Evolutionary conservation across 208 protist genomes (phyloP).

Genomic region (Trichomonas tenax): DNA sequence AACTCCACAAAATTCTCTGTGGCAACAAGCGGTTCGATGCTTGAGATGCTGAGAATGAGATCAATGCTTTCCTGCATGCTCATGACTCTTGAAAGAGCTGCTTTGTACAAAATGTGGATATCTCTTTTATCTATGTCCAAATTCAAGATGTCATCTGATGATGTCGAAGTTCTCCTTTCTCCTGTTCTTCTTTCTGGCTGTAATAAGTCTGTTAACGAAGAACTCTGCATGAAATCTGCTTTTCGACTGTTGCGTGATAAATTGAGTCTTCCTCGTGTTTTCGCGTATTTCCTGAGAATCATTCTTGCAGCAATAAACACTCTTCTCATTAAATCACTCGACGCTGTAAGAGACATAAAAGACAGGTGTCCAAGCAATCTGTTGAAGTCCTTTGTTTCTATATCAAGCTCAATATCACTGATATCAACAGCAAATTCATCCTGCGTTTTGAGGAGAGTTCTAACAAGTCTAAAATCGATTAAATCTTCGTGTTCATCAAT

Average conservation of each 20-base stretch:
- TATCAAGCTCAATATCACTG: neutral
- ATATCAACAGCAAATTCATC: neutral
- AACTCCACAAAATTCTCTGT: neutral
- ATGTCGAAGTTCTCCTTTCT: no score
- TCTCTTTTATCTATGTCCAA: neutral
- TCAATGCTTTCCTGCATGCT: neutral
- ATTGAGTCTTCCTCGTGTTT: neutral
- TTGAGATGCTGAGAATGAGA: neutral
- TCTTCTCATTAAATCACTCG: neutral
- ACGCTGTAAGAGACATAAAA: neutral
- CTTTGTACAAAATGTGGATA: neutral
- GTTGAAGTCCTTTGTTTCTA: neutral
- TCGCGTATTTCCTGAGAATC: neutral
- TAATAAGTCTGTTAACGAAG: neutral
- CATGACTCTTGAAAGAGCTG: neutral
- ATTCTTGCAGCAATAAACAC: neutral
- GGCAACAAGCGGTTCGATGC: neutral
- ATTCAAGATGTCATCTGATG: neutral
- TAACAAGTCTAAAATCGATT: neutral
- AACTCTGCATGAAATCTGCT: neutral
- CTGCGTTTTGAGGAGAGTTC: neutral
- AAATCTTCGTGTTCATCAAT: neutral
- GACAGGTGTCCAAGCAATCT: neutral
- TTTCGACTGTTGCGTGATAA: neutral
- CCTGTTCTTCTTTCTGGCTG: neutral